These are phyloP conservation scores for Botrytis hyacinthi DNA, from an alignment of 2,329 filamentous ascomycete genomes.

Conservation along the genomic window DNA sequence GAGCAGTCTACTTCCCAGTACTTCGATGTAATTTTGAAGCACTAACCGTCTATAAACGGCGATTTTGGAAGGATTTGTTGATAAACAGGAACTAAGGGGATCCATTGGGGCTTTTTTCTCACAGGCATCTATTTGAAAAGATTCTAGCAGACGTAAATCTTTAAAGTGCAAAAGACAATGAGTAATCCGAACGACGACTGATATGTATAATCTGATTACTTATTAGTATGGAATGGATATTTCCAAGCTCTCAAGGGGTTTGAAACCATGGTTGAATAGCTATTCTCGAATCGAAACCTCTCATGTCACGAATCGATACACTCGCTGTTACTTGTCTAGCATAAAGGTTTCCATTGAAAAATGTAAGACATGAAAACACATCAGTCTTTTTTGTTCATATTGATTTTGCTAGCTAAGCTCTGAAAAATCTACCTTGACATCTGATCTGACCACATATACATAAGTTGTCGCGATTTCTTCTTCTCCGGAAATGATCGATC, in stretches of 20 bases:
- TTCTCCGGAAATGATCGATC: not conserved
- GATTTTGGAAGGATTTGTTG: not conserved
- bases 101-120: not conserved
- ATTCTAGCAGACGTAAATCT: too few relatives aligned
- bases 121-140: not conserved
- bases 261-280: not conserved
- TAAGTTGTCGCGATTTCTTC: not conserved
- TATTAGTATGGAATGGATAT: not conserved
- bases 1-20: fast-evolving
- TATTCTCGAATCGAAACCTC: not conserved
- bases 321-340: not conserved
- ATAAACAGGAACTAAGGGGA: not conserved
- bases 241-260: fast-evolving
- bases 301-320: not conserved
- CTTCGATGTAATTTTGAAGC: fast-evolving
- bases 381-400: not conserved
- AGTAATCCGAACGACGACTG: too few relatives aligned
- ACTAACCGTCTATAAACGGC: fast-evolving
- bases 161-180: too few relatives aligned
- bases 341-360: not conserved
- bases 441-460: not conserved
- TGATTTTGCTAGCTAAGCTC: not conserved
- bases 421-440: not conserved
- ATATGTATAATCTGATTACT: not conserved
- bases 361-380: not conserved